These are phyloP conservation scores for Microcera coccophila DNA, from an alignment of 2,329 filamentous ascomycete species.

Conservation along the genomic window DNA sequence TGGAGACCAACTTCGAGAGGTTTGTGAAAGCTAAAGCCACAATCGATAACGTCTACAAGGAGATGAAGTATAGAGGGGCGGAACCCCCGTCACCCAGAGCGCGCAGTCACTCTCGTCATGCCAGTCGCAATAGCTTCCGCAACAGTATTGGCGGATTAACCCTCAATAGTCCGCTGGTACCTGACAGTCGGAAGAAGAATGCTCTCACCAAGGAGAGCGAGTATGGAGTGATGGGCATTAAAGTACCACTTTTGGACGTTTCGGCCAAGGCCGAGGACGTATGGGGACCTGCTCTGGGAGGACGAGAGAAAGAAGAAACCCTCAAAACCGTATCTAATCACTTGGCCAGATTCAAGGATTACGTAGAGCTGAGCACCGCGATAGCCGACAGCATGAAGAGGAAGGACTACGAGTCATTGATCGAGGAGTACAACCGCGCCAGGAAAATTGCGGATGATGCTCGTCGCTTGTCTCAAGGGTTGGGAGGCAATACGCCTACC, in stretches of 20 bases:
- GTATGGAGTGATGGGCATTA: conserved; percentile 84
- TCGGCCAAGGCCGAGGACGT: conserved; percentile 94
- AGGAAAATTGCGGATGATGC: conserved; percentile 77
- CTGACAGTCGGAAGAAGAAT: conserved; percentile 73
- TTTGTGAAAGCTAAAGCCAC: conserved; percentile 97
- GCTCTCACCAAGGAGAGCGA: conserved; percentile 89
- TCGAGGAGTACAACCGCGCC: conserved; percentile 84
- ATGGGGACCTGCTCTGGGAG: conserved; percentile 90
- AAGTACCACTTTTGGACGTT: conserved; percentile 80
- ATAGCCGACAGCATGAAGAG: conserved; percentile 83
- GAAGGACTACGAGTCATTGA: conserved; percentile 81
- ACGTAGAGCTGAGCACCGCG: conserved; percentile 74
- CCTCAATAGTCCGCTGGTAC: conserved; percentile 34
- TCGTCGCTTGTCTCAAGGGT: conserved; percentile 58
- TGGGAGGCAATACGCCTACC: conserved; percentile 55
- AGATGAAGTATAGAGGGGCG: conserved; percentile 77
- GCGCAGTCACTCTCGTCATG: conserved; percentile 59
- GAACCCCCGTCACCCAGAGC: conserved; percentile 47
- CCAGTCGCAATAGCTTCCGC: conserved; percentile 64
- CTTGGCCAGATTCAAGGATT: conserved; percentile 73
- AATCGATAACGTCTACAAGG: conserved; percentile 97
- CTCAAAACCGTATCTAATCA: conserved; percentile 73
- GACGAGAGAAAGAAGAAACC: conserved; percentile 84
- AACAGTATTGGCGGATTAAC: conserved; percentile 43
- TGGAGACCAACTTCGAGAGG: conserved; percentile 96